Conservation (phyloP, 1,284 basidiomycete genomes). For the Trametes sp. region DNA sequence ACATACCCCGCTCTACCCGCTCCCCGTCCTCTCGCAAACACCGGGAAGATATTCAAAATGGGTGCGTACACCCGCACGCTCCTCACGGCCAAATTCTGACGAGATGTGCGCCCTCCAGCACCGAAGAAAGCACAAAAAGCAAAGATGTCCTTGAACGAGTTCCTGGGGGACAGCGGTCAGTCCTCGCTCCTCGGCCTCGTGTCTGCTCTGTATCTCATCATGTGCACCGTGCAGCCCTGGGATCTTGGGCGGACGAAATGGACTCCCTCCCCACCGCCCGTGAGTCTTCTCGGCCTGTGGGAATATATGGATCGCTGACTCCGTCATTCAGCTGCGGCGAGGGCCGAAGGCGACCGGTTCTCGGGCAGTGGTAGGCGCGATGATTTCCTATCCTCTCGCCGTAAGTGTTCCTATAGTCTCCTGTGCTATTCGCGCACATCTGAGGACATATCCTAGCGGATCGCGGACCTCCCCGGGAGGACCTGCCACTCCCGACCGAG, state of each 20-base stretch:
- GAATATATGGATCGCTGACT: slow-evolving; percentile 27
- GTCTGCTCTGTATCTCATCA: slow-evolving; percentile 47
- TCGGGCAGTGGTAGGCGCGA: slow-evolving; percentile 59
- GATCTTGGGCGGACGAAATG: slow-evolving; percentile 99
- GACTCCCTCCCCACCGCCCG: slow-evolving; percentile 88
- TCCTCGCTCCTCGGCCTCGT: slow-evolving; percentile 30
- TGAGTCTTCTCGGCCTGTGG: slow-evolving; percentile 51
- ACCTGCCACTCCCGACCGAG: slow-evolving; percentile 92
- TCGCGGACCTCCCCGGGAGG: slow-evolving; percentile 79
- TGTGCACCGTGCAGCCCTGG: slow-evolving; percentile 61
- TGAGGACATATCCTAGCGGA: slow-evolving; percentile 56
- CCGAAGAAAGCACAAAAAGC: slow-evolving; percentile 81
- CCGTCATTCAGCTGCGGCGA: slow-evolving; percentile 60
- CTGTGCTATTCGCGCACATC: not conserved
- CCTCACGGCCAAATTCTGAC: slow-evolving; percentile 13
- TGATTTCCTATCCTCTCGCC: slow-evolving; percentile 66
- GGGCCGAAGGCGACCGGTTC: slow-evolving; percentile 62
- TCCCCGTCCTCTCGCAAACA: slow-evolving; percentile 8
- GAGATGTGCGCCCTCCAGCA: slow-evolving; percentile 50
- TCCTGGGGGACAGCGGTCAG: slow-evolving; percentile 84
- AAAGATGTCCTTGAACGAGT: slow-evolving; percentile 91
- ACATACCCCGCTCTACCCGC: slow-evolving; percentile 8
- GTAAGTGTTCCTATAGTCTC: slow-evolving; percentile 49
- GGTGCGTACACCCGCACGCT: slow-evolving; percentile 32
- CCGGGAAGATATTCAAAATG: slow-evolving; percentile 40